These are phyloP conservation scores for Lactuca saligna DNA, from an alignment of 129 eudicot species.

Conservation along the genomic window DNA sequence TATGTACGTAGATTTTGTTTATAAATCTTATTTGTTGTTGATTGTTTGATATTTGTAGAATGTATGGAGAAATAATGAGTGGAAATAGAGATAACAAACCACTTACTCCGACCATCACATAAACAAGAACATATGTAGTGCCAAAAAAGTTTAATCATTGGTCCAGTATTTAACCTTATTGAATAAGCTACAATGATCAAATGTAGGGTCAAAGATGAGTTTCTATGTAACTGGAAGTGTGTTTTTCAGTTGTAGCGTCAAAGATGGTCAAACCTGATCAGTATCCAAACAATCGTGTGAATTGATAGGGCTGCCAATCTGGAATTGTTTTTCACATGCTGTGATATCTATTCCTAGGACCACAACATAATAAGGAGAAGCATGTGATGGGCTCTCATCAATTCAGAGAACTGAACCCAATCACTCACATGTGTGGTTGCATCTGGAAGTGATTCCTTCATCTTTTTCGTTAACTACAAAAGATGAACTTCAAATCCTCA, in stretches of 20 bases:
- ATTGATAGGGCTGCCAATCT: slow-evolving; percentile 28
- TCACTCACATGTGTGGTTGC: no score
- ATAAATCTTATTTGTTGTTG: no score
- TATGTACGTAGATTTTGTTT: no score
- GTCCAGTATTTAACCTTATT: slow-evolving; percentile 43
- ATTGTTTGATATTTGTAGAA: no score
- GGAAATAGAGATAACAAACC: slow-evolving; percentile 11
- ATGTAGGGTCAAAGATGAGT: background rate
- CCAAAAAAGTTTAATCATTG: slow-evolving; percentile 36
- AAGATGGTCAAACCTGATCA: slow-evolving; percentile 47
- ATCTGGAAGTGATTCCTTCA: no score
- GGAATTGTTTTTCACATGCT: slow-evolving; percentile 43
- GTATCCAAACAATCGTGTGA: slow-evolving; percentile 55
- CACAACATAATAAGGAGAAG: slow-evolving; percentile 62
- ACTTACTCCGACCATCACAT: slow-evolving; percentile 59
- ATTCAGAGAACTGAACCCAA: slow-evolving; percentile 39
- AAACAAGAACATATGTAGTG: slow-evolving; percentile 56
- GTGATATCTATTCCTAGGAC: slow-evolving; percentile 38
- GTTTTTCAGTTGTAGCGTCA: background rate
- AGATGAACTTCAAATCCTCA: no score
- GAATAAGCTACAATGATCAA: slow-evolving; percentile 47
- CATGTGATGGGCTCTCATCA: slow-evolving; percentile 54
- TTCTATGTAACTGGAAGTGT: no score
- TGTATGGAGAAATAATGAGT: background rate
- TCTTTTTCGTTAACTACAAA: no score